phyloP scores from a whole-genome alignment of 2,329 filamentous ascomycete genomes.

The Venturiaceae sp. region DNA sequence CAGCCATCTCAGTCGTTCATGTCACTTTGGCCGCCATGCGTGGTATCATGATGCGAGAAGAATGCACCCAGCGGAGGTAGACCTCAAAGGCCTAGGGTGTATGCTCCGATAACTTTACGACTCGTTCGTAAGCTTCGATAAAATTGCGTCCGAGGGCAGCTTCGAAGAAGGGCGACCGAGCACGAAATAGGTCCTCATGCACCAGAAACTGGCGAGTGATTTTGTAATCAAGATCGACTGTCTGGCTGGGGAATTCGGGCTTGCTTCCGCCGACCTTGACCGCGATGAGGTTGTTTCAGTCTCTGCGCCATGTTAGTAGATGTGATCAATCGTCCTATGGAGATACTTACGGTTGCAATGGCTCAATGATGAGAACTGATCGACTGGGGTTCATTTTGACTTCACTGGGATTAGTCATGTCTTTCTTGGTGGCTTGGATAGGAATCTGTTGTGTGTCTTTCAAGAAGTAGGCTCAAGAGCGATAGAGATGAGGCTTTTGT shows the following conservation, averaged over 20 bases:
- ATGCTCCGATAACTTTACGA: conserved; percentile 9
- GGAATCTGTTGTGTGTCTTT: no score
- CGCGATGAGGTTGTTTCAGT: background rate
- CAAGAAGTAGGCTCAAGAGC: no score
- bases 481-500: no score
- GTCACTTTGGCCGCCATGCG: background rate
- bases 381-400: no score
- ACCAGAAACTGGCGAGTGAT: background rate
- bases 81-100: conserved; percentile 8
- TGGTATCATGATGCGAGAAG: background rate
- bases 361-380: no score
- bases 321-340: no score
- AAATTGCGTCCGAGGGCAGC: conserved; percentile 9
- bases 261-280: background rate
- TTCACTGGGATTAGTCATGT: no score
- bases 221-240: background rate
- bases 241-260: background rate
- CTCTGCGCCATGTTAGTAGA: no score
- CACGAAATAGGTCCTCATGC: conserved; percentile 9
- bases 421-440: no score
- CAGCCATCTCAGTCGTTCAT: background rate
- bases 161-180: conserved; percentile 11
- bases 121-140: conserved; percentile 7
- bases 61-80: conserved; percentile 14
- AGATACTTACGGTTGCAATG: no score